These are phyloP conservation scores for Berkeleyomyces basicola DNA, from an alignment of 2,329 filamentous ascomycete species.

Conservation along the genomic window DNA sequence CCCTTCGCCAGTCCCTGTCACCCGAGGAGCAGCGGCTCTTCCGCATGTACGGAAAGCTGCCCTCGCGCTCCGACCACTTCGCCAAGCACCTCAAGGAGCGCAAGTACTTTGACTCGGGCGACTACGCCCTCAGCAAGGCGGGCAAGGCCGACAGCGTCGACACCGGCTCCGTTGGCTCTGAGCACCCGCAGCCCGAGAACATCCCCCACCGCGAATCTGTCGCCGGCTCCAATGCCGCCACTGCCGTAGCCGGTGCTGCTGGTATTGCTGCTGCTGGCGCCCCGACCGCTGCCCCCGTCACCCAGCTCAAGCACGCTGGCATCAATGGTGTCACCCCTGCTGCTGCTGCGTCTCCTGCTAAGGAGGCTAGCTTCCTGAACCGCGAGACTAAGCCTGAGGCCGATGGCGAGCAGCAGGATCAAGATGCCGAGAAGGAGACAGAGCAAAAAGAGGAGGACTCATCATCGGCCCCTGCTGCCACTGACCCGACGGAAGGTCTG, in stretches of 20 bases:
- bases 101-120: constrained; percentile 95
- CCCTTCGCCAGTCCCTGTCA: constrained; percentile 52
- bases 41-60: constrained; percentile 93
- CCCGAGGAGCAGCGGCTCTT: constrained; percentile 94
- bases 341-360: constrained; percentile 55
- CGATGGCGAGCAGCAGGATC: constrained; percentile 13
- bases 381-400: constrained; percentile 53
- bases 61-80: constrained; percentile 87
- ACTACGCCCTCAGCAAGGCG: constrained; percentile 92
- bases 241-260: background rate
- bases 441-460: constrained; percentile 1
- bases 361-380: constrained; percentile 78
- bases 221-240: constrained; percentile 27
- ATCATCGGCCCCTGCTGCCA: background rate
- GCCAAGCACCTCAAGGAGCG: constrained; percentile 98
- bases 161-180: constrained; percentile 80
- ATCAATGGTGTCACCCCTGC: constrained; percentile 20
- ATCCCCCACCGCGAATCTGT: constrained; percentile 56
- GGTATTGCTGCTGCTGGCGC: constrained; percentile 16
- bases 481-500: background rate
- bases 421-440: constrained; percentile 3
- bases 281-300: constrained; percentile 19
- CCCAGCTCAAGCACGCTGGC: constrained; percentile 24
- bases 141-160: constrained; percentile 91
- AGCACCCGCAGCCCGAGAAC: constrained; percentile 89